phyloP scores from a whole-genome alignment of 2,329 filamentous ascomycete genomes.

The Aspergillus terreus region DNA sequence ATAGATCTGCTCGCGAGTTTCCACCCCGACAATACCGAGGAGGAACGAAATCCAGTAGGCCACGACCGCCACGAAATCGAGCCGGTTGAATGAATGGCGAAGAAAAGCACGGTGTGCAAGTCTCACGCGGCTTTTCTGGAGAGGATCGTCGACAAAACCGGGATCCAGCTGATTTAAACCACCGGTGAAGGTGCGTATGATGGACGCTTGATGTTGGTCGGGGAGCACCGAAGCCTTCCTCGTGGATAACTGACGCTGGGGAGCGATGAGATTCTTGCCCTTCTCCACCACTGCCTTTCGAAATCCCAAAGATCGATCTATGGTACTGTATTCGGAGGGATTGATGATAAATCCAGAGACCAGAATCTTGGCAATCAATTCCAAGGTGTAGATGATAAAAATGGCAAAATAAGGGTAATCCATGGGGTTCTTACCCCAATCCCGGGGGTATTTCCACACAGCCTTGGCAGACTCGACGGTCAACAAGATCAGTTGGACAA shows the following conservation, averaged over 20 bases:
- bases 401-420: constrained; percentile 79
- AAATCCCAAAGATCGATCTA: constrained; percentile 72
- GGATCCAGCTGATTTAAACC: constrained; percentile 62
- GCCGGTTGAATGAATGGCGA: constrained; percentile 89
- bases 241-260: constrained; percentile 68
- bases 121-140: constrained; percentile 77
- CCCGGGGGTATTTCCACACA: constrained; percentile 60
- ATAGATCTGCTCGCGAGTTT: constrained; percentile 69
- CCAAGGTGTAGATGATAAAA: constrained; percentile 85
- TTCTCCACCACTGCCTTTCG: constrained; percentile 71
- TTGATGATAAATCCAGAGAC: constrained; percentile 94
- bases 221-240: constrained; percentile 47
- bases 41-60: constrained; percentile 90
- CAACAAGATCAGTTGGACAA: constrained; percentile 83
- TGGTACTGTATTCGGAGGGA: constrained; percentile 84
- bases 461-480: constrained; percentile 74
- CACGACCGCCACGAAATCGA: constrained; percentile 92
- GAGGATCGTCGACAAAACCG: constrained; percentile 56
- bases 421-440: constrained; percentile 63
- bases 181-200: constrained; percentile 74
- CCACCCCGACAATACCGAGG: constrained; percentile 66
- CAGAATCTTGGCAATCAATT: constrained; percentile 76
- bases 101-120: constrained; percentile 89
- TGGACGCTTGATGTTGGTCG: constrained; percentile 46
- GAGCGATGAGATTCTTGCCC: constrained; percentile 75